Evolutionary conservation across 208 protist species (phyloP), one percentile per base, ranked within the genome.

Genomic region (Porcisia hertigi): DNA sequence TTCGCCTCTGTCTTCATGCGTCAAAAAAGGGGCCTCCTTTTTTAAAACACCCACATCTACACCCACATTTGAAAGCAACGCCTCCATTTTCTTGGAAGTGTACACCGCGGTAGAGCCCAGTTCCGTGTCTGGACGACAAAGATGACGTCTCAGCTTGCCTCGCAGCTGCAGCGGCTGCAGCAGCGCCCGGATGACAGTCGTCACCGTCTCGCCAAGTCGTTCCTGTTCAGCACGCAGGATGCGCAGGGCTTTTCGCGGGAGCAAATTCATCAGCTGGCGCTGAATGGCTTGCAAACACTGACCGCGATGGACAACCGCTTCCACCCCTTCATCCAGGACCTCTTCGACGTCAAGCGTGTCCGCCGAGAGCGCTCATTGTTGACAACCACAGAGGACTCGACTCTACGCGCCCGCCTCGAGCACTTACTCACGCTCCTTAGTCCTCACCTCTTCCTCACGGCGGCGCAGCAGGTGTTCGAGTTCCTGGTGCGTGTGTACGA

Each of bases 381-480:
- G 62, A 85, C 69, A 25, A 63, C 69, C 3, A 64, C 83, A 14
- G 86, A 93, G 72, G 86, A 84, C 65, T 43, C 79, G 9, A 73
- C 69, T 34, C 54, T 91, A 23, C 78, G 94, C 70, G 63, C 34
- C 23, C 71, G 76, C 11, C 49, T 97, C 4, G 93, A 97, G 43
- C 82, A 88, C 34, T 84, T 95, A 47, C 80, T 95, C 12, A 91
- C 91, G 25, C 76, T 95, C 54, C 86, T 97, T 43, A 94, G 90
- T 71, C 93, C 93, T 3, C 90, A 97, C 69, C 71, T 97, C 16
- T 95, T 97, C 76, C 73, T 95, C 14, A 93, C 91, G 4, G 88
- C 91, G 23, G 91, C 93, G 14, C 93, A 97, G 57, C 93, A 97
- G 82, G 93, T 94, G 2, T 91, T 97, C 63, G 90, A 97, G 81